These are phyloP conservation scores for Pichia sp. DNA, from an alignment of 1,139 yeast genomes.

Conservation along the genomic window DNA sequence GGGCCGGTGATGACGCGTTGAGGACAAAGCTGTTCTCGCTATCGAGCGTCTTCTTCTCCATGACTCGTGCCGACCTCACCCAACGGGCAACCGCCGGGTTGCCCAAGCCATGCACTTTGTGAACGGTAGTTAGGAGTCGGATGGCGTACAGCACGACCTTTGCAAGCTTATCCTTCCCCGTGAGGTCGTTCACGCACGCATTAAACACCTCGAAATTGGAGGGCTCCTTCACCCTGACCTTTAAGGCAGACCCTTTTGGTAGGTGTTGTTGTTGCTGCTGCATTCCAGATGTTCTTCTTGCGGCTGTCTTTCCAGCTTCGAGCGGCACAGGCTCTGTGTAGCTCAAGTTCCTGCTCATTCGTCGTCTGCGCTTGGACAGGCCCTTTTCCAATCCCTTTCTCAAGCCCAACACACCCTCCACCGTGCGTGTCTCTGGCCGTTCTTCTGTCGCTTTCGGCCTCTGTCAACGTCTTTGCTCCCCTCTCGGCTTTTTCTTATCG, in stretches of 20 bases:
- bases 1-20: not conserved
- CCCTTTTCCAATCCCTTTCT: too few species aligned
- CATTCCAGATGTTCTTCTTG: not conserved
- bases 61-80: not conserved
- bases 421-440: too few species aligned
- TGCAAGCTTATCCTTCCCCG: constrained; percentile 69
- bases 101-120: constrained; percentile 13
- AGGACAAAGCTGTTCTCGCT: not conserved
- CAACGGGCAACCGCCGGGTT: constrained; percentile 6
- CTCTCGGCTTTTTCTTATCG: not conserved
- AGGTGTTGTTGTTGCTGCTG: not conserved
- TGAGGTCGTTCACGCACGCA: constrained; percentile 46
- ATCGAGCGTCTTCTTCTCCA: not conserved
- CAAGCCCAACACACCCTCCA: too few species aligned
- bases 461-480: not conserved
- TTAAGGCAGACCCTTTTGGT: not conserved
- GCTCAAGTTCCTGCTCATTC: not conserved
- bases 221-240: constrained; percentile 13
- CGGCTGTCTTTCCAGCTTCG: not conserved
- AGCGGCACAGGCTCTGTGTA: not conserved
- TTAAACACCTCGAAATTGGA: constrained; percentile 42
- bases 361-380: not conserved
- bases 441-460: not conserved
- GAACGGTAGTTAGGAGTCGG: constrained; percentile 31
- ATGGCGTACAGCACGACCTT: constrained; percentile 58